Conservation (phyloP, 352 stramenopile species). For the Pythium scleroteichum region DNA sequence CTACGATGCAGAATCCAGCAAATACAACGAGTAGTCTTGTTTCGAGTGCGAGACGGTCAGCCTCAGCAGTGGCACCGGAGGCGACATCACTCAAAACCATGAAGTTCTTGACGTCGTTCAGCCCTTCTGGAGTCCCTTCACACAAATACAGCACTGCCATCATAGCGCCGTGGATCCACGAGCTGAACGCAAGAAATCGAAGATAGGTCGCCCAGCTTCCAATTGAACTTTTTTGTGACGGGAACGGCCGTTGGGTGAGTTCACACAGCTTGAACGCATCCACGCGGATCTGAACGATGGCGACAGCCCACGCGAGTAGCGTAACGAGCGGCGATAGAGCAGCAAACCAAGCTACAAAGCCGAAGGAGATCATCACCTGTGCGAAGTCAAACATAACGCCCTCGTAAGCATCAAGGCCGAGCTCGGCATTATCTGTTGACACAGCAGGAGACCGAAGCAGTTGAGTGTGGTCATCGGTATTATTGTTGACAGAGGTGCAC, state of each 20-base stretch:
- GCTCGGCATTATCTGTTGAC: slow-evolving; percentile 16
- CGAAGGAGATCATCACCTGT: slow-evolving; percentile 61
- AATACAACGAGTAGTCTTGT: slow-evolving; percentile 44
- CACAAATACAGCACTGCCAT: slow-evolving; percentile 36
- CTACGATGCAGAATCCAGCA: slow-evolving; percentile 36
- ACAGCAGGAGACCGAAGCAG: neutral
- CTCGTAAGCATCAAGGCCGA: slow-evolving; percentile 52
- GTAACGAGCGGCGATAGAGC: slow-evolving; percentile 41
- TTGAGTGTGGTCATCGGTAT: neutral
- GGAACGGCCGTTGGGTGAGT: slow-evolving; percentile 66
- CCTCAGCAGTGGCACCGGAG: neutral
- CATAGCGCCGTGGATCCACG: slow-evolving; percentile 54
- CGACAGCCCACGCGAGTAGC: slow-evolving; percentile 50
- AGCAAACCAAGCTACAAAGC: slow-evolving; percentile 68
- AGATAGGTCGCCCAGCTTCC: slow-evolving; percentile 68
- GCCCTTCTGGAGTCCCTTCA: neutral
- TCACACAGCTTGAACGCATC: slow-evolving; percentile 68
- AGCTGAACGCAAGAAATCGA: slow-evolving; percentile 46
- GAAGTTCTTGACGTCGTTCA: slow-evolving; percentile 29
- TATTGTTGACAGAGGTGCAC: neutral
- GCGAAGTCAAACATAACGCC: slow-evolving; percentile 81
- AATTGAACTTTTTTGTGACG: slow-evolving; percentile 43
- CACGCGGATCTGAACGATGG: slow-evolving; percentile 58
- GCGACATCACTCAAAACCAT: slow-evolving; percentile 11
- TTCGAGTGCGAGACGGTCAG: slow-evolving; percentile 23